Evolutionary conservation across 352 stramenopile species (phyloP).

Genomic region (Pythium angustatum): DNA sequence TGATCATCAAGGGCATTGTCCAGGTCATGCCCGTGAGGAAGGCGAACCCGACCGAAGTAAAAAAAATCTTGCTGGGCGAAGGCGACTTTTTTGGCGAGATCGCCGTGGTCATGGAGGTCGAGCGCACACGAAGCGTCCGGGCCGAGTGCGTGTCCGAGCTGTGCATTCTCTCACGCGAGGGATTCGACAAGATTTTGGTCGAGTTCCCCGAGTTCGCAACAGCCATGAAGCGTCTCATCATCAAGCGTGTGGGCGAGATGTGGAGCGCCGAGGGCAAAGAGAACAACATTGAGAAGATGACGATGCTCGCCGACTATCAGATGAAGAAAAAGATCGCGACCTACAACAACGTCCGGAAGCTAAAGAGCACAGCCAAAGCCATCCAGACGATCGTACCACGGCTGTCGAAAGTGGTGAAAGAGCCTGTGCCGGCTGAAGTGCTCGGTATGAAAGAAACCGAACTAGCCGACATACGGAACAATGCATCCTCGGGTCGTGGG

Average conservation of each 20-base stretch:
- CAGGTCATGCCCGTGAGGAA: conserved; percentile 50
- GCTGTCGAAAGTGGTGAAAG: conserved; percentile 29
- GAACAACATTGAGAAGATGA: conserved; percentile 63
- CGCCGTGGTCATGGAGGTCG: conserved; percentile 65
- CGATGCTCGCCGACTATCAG: conserved; percentile 53
- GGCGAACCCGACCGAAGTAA: conserved; percentile 26
- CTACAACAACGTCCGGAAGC: conserved; percentile 28
- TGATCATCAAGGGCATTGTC: conserved; percentile 74
- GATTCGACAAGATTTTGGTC: conserved; percentile 69
- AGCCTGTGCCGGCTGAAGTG: conserved; percentile 21
- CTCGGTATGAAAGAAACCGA: conserved; percentile 21
- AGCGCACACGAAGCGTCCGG: conserved; percentile 60
- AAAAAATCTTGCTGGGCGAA: conserved; percentile 59
- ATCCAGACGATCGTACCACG: conserved; percentile 27
- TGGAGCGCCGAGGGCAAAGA: conserved; percentile 41
- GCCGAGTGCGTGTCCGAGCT: conserved; percentile 70
- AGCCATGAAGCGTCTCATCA: conserved; percentile 69
- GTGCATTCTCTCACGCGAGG: conserved; percentile 57
- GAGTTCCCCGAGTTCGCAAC: conserved; percentile 73
- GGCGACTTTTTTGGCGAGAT: conserved; percentile 72
- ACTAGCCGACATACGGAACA: conserved; percentile 4
- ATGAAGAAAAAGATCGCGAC: conserved; percentile 56
- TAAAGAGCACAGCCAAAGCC: conserved; percentile 20
- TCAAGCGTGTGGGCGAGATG: conserved; percentile 69
- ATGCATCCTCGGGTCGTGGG: conserved; percentile 1